phyloP scores from a whole-genome alignment of 2,329 filamentous ascomycete species.

The Dendryphion nanum region DNA sequence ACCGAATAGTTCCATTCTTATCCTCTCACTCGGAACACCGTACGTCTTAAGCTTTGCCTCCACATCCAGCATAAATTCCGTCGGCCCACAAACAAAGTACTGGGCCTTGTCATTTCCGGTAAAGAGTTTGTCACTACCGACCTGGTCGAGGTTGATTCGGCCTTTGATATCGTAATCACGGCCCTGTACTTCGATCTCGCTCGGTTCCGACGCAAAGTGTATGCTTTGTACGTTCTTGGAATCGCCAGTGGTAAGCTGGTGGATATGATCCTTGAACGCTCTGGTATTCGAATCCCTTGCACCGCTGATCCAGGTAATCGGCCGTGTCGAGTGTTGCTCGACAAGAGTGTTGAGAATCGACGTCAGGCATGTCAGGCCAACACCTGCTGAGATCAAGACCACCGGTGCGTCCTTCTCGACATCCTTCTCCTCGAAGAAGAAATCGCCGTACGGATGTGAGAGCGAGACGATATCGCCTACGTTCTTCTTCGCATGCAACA shows the following conservation, averaged over 20 bases:
- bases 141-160: slow-evolving; percentile 56
- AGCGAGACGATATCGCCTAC: slow-evolving; percentile 64
- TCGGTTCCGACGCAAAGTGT: slow-evolving; percentile 58
- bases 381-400: slow-evolving; percentile 66
- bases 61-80: slow-evolving; percentile 65
- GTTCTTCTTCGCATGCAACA: slow-evolving; percentile 61
- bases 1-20: slow-evolving; percentile 66
- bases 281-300: slow-evolving; percentile 52
- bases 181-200: slow-evolving; percentile 46
- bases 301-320: slow-evolving; percentile 64
- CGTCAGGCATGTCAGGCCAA: slow-evolving; percentile 66
- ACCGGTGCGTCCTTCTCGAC: slow-evolving; percentile 50
- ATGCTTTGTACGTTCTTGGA: slow-evolving; percentile 51
- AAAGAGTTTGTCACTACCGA: slow-evolving; percentile 58
- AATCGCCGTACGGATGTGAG: slow-evolving; percentile 63
- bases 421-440: slow-evolving; percentile 57
- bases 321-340: slow-evolving; percentile 36
- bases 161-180: slow-evolving; percentile 60
- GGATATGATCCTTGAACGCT: slow-evolving; percentile 57
- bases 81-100: slow-evolving; percentile 73
- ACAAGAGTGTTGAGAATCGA: slow-evolving; percentile 61
- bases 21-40: slow-evolving; percentile 58
- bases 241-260: slow-evolving; percentile 43
- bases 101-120: slow-evolving; percentile 54
- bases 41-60: slow-evolving; percentile 52